Evolutionary conservation across 1,139 yeast species (phyloP), one percentile per base, ranked within the genome.

Genomic region (Yueomyces sp.): DNA sequence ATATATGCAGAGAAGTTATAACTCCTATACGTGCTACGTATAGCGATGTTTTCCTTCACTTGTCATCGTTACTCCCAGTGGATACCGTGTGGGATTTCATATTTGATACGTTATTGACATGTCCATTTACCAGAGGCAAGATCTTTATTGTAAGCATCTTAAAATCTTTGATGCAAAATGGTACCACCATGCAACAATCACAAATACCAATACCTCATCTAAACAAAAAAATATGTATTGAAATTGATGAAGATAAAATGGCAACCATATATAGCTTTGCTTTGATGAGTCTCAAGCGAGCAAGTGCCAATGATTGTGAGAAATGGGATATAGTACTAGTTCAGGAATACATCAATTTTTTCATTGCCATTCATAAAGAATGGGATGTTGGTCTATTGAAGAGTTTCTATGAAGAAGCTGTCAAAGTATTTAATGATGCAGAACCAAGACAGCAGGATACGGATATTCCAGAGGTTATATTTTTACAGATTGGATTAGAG

Each of bases 61-160:
- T 79, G 1, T 60, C 87, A 49, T 70, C 80, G 3, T 57, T 73
- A 34, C 62, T 78, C 36, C 74, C 78, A 0, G 85, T 81, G 46
- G 65, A 66, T 3, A 64, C 69, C 11, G 66, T 83, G 1, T 83
- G 76, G 59, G 68, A 67, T 4, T 84, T 81, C 54, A 66, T 85
- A 26, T 56, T 69, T 36, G 91, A 84, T 56, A 72, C 91, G 0
- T 66, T 89, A 45, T 64, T 68, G 34, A 68, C 73, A 44, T 84
- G 94, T 55, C 94, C 95, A 1, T 78, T 69, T 57, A 75, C 70
- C 37, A 69, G 70, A 38, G 73, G 75, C 27, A 76, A 78, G 50
- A 70, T 78, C 29, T 76, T 76, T 3, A 64, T 80, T 41, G 70
- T 84, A 12, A 76, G 80, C 3, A 74, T 84, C 29, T 69, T 85